Conservation (phyloP, 768 basidiomycete species). For the Trametes villosa region DNA sequence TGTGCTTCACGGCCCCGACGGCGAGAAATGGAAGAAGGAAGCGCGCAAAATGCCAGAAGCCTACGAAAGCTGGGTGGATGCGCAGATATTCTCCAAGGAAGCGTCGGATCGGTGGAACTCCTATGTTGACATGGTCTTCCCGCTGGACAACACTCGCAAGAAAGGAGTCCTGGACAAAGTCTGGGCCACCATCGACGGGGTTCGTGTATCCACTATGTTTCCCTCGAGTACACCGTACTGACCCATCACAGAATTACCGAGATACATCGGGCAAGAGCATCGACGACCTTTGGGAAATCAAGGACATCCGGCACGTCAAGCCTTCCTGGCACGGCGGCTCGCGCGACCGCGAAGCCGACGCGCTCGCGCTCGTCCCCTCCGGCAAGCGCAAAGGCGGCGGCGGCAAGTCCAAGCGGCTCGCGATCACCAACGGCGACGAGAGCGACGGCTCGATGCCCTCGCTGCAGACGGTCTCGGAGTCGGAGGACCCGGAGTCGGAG, state of each 20-base stretch:
- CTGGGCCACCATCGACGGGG: slow-evolving; percentile 67
- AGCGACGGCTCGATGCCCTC: slow-evolving; percentile 65
- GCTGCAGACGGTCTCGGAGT: slow-evolving; percentile 68
- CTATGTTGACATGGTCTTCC: slow-evolving; percentile 61
- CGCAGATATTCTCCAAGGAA: slow-evolving; percentile 61
- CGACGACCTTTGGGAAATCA: slow-evolving; percentile 67
- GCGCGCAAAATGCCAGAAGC: slow-evolving; percentile 59
- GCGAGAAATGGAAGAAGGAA: slow-evolving; percentile 53
- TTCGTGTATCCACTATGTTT: slow-evolving; percentile 35
- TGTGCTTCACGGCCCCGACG: slow-evolving; percentile 61
- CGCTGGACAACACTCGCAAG: slow-evolving; percentile 59
- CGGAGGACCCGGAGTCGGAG: slow-evolving; percentile 52
- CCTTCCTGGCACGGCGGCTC: slow-evolving; percentile 63
- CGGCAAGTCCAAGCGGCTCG: slow-evolving; percentile 48
- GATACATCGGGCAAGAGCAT: slow-evolving; percentile 54
- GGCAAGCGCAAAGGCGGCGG: slow-evolving; percentile 24
- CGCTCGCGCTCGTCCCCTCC: slow-evolving; percentile 27
- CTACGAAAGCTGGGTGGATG: slow-evolving; percentile 71
- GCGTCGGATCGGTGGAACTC: slow-evolving; percentile 55
- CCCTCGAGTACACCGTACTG: background rate
- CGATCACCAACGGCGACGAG: slow-evolving; percentile 55
- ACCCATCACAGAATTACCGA: slow-evolving; percentile 58
- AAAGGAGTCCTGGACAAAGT: slow-evolving; percentile 56
- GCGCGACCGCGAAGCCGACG: slow-evolving; percentile 36
- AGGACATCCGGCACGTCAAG: slow-evolving; percentile 50